A percentile compares a stretch with the other conserved stretches of the same genome.
These are phyloP conservation scores for Fusarium sp. DNA, from an alignment of 2,329 filamentous ascomycete species.

Conservation along the genomic window DNA sequence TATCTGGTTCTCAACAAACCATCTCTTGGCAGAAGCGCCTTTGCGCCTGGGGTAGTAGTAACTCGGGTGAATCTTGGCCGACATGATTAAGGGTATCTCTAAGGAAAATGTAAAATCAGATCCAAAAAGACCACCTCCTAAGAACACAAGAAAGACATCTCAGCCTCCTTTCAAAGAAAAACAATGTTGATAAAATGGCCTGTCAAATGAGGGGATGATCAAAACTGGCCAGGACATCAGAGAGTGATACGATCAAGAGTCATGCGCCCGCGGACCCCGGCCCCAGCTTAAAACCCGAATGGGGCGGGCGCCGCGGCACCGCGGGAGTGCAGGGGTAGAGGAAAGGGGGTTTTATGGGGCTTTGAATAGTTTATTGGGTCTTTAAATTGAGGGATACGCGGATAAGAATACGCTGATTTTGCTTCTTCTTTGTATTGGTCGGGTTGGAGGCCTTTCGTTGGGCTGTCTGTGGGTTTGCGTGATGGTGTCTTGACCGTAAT, in stretches of 20 bases:
- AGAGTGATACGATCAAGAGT: neutral
- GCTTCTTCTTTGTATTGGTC: neutral
- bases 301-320: neutral
- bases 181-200: neutral
- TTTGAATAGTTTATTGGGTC: neutral
- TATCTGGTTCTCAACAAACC: conserved; percentile 27
- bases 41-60: neutral
- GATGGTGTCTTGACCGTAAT: neutral
- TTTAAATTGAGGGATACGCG: neutral
- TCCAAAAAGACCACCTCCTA: neutral
- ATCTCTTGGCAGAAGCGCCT: conserved; percentile 5
- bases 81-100: neutral
- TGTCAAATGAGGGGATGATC: neutral
- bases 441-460: neutral
- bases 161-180: neutral
- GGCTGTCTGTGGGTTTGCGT: neutral
- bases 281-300: neutral
- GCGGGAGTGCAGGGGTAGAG: neutral
- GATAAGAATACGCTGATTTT: neutral
- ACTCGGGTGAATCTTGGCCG: neutral
- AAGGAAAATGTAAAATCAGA: neutral
- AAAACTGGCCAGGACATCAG: neutral
- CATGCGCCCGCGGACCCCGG: neutral
- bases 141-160: neutral
- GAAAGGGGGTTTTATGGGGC: neutral